phyloP scores from a whole-genome alignment of 2,329 filamentous ascomycete genomes.

The Zarea fungicola region DNA sequence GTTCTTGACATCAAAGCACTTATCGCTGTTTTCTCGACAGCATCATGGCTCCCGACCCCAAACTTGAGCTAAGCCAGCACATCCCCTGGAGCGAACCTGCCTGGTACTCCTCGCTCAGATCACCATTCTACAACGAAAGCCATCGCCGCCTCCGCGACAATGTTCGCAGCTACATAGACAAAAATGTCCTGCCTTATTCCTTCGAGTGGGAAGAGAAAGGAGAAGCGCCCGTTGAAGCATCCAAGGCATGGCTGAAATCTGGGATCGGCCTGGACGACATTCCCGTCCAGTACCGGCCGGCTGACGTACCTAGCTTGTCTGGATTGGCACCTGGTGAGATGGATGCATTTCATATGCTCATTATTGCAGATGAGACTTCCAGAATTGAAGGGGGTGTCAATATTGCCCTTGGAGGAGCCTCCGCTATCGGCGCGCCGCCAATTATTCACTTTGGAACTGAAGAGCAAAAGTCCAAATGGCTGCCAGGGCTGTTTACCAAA shows the following conservation, averaged over 20 bases:
- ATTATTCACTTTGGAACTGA: conserved; percentile 57
- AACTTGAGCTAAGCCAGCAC: conserved; percentile 17
- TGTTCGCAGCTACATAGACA: conserved; percentile 55
- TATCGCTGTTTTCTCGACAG: too few relatives aligned
- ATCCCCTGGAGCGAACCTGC: conserved; percentile 23
- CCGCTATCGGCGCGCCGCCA: conserved; percentile 58
- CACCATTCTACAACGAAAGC: conserved; percentile 58
- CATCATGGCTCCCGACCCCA: conserved; percentile 19
- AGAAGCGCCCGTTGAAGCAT: conserved; percentile 40
- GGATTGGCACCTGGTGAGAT: conserved; percentile 43
- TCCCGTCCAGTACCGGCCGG: conserved; percentile 32
- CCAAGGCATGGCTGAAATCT: conserved; percentile 31
- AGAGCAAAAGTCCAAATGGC: conserved; percentile 51
- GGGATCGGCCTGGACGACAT: conserved; percentile 33
- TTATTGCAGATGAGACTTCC: conserved; percentile 50
- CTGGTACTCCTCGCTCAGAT: conserved; percentile 24
- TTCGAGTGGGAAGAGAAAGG: conserved; percentile 60
- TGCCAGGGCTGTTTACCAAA: conserved; percentile 54
- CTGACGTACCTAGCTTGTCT: conserved; percentile 35
- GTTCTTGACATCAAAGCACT: too few relatives aligned
- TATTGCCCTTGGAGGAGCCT: conserved; percentile 54
- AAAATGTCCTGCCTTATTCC: conserved; percentile 50
- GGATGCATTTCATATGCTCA: conserved; percentile 52
- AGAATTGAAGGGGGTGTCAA: conserved; percentile 52
- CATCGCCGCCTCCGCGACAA: conserved; percentile 54